Conservation (phyloP, 148 eudicot species). For the Chenopodium quinoa region DNA sequence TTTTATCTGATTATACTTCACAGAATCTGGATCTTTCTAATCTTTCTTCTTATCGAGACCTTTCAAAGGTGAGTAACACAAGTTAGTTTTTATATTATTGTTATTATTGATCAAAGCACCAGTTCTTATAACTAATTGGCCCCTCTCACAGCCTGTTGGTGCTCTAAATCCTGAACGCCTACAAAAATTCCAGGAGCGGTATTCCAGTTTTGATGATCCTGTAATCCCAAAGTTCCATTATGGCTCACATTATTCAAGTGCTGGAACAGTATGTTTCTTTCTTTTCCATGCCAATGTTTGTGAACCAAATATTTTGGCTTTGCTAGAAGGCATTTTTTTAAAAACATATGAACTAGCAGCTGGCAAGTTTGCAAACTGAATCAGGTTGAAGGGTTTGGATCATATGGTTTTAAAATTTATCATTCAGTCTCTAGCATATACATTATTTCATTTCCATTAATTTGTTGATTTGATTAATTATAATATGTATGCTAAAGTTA, state of each 20-base stretch:
- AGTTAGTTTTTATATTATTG: constrained; percentile 9
- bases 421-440: background rate
- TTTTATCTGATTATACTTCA: constrained; percentile 90
- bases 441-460: background rate
- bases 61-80: constrained; percentile 66
- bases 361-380: background rate
- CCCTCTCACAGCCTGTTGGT: constrained; percentile 74
- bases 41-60: constrained; percentile 88
- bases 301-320: background rate
- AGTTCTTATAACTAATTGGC: constrained; percentile 28
- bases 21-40: constrained; percentile 63
- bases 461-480: background rate
- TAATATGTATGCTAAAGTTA: background rate
- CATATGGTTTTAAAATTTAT: background rate
- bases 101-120: background rate
- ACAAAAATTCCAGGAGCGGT: constrained; percentile 87
- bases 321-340: background rate
- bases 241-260: constrained; percentile 98
- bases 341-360: background rate
- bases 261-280: constrained; percentile 70
- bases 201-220: constrained; percentile 88
- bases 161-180: constrained; percentile 85
- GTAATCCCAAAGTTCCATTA: constrained; percentile 95
- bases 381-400: constrained; percentile 2
- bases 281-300: constrained; percentile 3